These are phyloP conservation scores for Mrakia gelida DNA, from an alignment of 768 basidiomycete genomes.

Conservation along the genomic window DNA sequence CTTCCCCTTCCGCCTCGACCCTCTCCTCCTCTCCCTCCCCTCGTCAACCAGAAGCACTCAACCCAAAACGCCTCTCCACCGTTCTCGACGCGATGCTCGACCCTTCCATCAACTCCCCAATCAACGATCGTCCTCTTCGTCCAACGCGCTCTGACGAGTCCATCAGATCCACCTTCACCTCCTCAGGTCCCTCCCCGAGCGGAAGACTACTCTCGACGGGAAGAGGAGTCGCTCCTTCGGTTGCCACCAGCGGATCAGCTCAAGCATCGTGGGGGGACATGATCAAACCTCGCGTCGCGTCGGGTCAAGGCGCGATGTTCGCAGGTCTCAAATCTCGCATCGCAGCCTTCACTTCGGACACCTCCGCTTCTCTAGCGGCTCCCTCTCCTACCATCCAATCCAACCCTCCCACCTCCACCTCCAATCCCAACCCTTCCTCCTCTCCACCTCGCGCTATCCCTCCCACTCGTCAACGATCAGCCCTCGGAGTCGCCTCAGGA, in stretches of 20 bases:
- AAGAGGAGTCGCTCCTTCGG: background rate
- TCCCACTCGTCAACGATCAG: background rate
- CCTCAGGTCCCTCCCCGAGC: background rate
- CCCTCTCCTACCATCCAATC: background rate
- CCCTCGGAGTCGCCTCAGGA: too few species aligned
- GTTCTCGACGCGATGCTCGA: constrained; percentile 44
- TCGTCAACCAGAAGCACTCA: background rate
- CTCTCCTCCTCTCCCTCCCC: constrained; percentile 28
- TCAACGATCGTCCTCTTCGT: constrained; percentile 22
- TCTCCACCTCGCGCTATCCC: constrained; percentile 10
- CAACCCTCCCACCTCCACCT: background rate
- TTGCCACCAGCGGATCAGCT: background rate
- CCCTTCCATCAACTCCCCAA: constrained; percentile 16
- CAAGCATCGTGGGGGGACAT: too few species aligned
- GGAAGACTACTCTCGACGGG: background rate
- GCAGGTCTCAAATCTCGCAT: background rate
- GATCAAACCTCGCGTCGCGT: background rate
- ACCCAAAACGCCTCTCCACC: constrained; percentile 46
- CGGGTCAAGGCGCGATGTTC: background rate
- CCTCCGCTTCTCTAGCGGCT: constrained; percentile 2
- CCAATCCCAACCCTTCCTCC: background rate
- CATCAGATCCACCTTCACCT: constrained; percentile 24
- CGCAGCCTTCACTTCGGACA: constrained; percentile 9
- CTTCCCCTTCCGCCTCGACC: constrained; percentile 28
- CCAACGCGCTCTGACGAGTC: constrained; percentile 27